Evolutionary conservation across 208 protist species (phyloP), one percentile per base, ranked within the genome.

Genomic region (Strigomonas galati): DNA sequence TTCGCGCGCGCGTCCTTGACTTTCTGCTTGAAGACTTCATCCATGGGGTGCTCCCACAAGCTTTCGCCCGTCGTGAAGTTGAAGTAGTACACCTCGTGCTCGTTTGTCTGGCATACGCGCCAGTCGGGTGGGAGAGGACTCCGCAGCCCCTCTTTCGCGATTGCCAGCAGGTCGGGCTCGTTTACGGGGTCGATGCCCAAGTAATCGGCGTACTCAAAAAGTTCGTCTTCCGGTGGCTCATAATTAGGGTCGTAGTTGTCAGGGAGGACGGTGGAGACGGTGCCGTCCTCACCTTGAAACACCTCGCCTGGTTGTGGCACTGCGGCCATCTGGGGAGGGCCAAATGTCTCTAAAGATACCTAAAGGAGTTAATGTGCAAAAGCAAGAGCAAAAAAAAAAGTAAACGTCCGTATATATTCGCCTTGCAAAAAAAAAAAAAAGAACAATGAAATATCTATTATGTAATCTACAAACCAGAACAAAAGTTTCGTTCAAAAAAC

Each of bases 21-120:
- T 21, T 91, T 72, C 3, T 76, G 37, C 64, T 86, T 89, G 78
- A 95, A 98, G 65, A 94, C 75, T 0, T 87, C 80, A 69, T 98
- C 97, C 69, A 93, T 79, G 14, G 97, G 97, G 76, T 98, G 95
- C 55, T 97, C 94, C 95, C 97, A 98, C 35, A 89, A 81, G 46
- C 76, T 92, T 40, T 98, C 85, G 26, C 89, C 92, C 10, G 88
- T 94, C 15, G 62, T 40, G 57, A 97, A 97, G 84, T 98, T 98
- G 76, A 98, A 98, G 81, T 98, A 98, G 72, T 98, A 98, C 19
- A 98, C 75, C 48, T 97, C 90, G 28, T 85, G 86, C 24, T 96
- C 81, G 19, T 76, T 63, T 0, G 93, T 95, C 61, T 97, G 84
- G 74, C 93, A 97, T 5, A 91, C 86, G 54, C 87, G 92, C 96